These are phyloP conservation scores for Rosa hybrid DNA, from an alignment of 331 rosid species.

Conservation along the genomic window DNA sequence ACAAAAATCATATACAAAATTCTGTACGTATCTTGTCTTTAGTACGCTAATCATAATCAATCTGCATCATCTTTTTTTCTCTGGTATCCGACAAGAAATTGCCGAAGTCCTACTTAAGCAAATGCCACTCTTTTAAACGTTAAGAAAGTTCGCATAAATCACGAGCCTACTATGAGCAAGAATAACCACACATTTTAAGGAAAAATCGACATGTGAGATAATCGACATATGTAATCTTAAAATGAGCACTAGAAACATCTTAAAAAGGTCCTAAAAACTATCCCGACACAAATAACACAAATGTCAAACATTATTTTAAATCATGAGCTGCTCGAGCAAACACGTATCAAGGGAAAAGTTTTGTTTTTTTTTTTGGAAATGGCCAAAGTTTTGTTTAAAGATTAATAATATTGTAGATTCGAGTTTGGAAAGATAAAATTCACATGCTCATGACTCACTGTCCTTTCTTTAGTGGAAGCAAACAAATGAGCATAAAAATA, in stretches of 20 bases:
- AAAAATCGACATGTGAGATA: too few species aligned
- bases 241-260: too few species aligned
- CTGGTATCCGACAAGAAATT: too few species aligned
- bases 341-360: not conserved
- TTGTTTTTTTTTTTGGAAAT: not conserved
- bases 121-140: too few species aligned
- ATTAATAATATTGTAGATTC: conserved; percentile 33
- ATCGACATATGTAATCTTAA: too few species aligned
- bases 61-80: not conserved
- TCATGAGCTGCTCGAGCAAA: conserved; percentile 11
- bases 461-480: not conserved
- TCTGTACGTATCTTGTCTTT: not conserved
- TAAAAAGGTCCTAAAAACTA: too few species aligned
- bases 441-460: conserved; percentile 25
- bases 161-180: too few species aligned
- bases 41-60: not conserved
- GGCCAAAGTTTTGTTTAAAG: conserved; percentile 4
- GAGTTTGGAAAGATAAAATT: conserved; percentile 28
- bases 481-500: conserved; percentile 1
- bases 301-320: not conserved
- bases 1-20: conserved; percentile 16
- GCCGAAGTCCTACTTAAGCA: too few species aligned
- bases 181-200: too few species aligned
- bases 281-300: too few species aligned
- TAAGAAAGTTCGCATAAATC: too few species aligned